Evolutionary conservation across 768 basidiomycete genomes (phyloP).

Genomic region (Ramaria rubella): DNA sequence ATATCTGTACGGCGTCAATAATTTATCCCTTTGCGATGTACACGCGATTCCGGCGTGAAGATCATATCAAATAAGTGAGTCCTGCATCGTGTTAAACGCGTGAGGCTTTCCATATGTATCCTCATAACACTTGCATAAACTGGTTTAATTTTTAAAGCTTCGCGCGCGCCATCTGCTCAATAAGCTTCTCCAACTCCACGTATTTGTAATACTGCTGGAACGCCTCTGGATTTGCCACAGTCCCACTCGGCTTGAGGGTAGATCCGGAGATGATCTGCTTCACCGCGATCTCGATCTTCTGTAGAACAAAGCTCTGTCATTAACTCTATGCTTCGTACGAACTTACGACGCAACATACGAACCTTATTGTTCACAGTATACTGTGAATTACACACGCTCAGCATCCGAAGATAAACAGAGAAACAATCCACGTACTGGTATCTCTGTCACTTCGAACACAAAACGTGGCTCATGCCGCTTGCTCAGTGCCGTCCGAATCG

Average conservation of each 20-base stretch:
- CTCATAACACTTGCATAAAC: too few species aligned
- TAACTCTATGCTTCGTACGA: neutral
- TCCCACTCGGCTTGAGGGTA: slow-evolving; percentile 60
- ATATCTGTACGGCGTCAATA: too few species aligned
- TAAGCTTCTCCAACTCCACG: slow-evolving; percentile 39
- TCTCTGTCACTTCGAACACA: slow-evolving; percentile 57
- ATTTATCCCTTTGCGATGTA: too few species aligned
- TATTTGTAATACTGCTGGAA: slow-evolving; percentile 60
- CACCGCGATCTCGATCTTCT: slow-evolving; percentile 71
- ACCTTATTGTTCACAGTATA: slow-evolving; percentile 66
- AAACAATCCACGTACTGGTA: slow-evolving; percentile 47
- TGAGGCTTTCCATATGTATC: too few species aligned
- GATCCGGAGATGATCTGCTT: slow-evolving; percentile 72
- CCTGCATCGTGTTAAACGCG: too few species aligned
- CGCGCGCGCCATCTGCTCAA: neutral
- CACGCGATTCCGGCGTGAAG: too few species aligned
- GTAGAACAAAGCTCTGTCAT: neutral
- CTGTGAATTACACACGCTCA: slow-evolving; percentile 26
- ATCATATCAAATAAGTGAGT: too few species aligned
- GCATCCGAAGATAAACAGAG: neutral
- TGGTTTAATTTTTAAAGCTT: neutral
- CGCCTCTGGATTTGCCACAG: slow-evolving; percentile 66
- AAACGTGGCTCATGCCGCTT: slow-evolving; percentile 69
- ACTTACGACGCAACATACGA: neutral
- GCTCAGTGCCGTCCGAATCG: slow-evolving; percentile 56